phyloP scores from a whole-genome alignment of 257 asterid genomes.

The Orobanche coerulescens region DNA sequence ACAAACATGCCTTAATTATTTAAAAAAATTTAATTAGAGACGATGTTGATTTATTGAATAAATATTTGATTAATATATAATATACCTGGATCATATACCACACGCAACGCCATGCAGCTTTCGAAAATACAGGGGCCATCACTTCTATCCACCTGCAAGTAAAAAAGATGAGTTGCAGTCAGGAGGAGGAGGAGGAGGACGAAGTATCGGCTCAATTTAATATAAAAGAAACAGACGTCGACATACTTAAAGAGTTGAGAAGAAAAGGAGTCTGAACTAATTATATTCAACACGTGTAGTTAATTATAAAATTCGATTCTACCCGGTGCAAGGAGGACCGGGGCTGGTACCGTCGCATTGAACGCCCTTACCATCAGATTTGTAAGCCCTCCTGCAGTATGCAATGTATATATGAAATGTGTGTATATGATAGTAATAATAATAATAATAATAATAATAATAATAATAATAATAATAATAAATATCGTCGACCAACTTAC shows the following conservation, averaged over 20 bases:
- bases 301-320: constrained; percentile 25
- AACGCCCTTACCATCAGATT: constrained; percentile 42
- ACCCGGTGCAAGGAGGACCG: constrained; percentile 95
- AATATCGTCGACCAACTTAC: constrained; percentile 23
- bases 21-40: too few relatives aligned
- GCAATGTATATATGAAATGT: too few relatives aligned
- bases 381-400: constrained; percentile 56
- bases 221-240: too few relatives aligned
- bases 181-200: too few relatives aligned
- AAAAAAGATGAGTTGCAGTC: too few relatives aligned
- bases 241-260: too few relatives aligned
- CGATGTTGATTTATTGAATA: background rate
- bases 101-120: constrained; percentile 78
- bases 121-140: constrained; percentile 92
- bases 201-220: too few relatives aligned
- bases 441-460: too few relatives aligned
- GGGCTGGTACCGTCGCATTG: constrained; percentile 51
- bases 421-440: too few relatives aligned
- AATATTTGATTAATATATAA: background rate
- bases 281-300: too few relatives aligned
- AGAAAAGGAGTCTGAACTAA: too few relatives aligned
- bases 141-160: constrained; percentile 77
- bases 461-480: too few relatives aligned
- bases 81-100: constrained; percentile 87
- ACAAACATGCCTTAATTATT: background rate